Evolutionary conservation across 106 monocot genomes (phyloP).

Genomic region (Narthecium ossifragum): DNA sequence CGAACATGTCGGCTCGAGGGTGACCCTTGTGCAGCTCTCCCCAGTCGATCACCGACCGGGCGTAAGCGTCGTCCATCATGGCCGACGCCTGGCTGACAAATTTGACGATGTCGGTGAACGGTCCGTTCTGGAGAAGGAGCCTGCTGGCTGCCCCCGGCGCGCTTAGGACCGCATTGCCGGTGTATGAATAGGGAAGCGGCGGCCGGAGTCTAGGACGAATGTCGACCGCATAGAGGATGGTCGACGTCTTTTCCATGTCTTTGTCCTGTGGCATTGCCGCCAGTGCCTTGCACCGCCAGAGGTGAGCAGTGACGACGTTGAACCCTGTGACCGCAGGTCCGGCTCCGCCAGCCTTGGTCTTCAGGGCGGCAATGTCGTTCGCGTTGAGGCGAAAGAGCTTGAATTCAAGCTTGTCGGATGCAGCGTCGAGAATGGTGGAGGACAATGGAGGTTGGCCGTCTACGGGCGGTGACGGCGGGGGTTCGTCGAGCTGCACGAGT

Average conservation of each 20-base stretch:
- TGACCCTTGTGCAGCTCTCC: constrained; percentile 24
- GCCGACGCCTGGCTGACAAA: constrained; percentile 14
- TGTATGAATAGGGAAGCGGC: constrained; percentile 21
- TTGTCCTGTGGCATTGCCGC: background rate
- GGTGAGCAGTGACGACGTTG: constrained; percentile 28
- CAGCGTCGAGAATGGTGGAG: background rate
- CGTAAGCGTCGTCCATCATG: constrained; percentile 37
- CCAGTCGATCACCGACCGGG: constrained; percentile 48
- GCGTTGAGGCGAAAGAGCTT: constrained; percentile 28
- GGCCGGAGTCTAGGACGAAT: constrained; percentile 17
- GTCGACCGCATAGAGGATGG: constrained; percentile 34
- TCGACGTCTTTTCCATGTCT: background rate
- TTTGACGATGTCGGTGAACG: constrained; percentile 16
- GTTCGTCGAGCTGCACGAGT: constrained; percentile 15
- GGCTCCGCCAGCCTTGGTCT: constrained; percentile 10
- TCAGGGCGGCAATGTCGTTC: constrained; percentile 26
- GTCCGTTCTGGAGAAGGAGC: constrained; percentile 9
- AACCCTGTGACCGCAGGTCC: constrained; percentile 12
- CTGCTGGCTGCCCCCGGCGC: constrained; percentile 13
- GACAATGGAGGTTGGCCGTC: background rate
- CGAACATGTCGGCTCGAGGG: constrained; percentile 35
- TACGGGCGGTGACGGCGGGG: background rate
- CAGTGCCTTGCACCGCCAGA: constrained; percentile 44
- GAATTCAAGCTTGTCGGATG: background rate
- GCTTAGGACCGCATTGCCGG: constrained; percentile 34